These are phyloP conservation scores for Gracilaria gracilis DNA, from an alignment of 23 red algal species.

Conservation along the genomic window DNA sequence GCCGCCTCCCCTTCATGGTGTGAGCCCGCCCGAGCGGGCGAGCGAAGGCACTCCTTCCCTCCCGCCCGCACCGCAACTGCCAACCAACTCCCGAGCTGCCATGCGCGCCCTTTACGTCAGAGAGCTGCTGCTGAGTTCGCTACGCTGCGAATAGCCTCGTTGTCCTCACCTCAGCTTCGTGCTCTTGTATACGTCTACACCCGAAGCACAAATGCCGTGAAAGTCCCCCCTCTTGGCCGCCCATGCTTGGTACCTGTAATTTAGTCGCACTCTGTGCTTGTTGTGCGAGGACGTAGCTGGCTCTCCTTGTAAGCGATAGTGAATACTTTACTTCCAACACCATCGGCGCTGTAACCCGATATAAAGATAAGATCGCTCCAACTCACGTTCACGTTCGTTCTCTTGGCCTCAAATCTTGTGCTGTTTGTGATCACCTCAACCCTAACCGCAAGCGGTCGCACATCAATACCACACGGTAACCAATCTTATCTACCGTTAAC, in stretches of 20 bases:
- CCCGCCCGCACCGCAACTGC: slow-evolving; percentile 6
- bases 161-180: background rate
- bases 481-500: background rate
- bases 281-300: background rate
- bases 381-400: background rate
- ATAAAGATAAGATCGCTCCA: slow-evolving; percentile 28
- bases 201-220: background rate
- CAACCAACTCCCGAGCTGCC: slow-evolving; percentile 22
- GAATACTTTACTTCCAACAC: slow-evolving; percentile 17
- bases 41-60: background rate
- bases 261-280: slow-evolving; percentile 26
- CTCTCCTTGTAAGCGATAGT: slow-evolving; percentile 51
- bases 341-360: slow-evolving; percentile 3
- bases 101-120: slow-evolving; percentile 47
- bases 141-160: background rate
- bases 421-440: background rate
- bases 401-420: background rate
- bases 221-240: background rate
- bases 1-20: background rate
- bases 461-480: background rate
- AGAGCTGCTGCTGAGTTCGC: slow-evolving; percentile 36
- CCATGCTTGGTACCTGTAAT: slow-evolving; percentile 34
- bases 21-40: background rate
- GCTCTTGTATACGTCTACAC: background rate
- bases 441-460: background rate